phyloP scores from a whole-genome alignment of 2,329 filamentous ascomycete genomes.

The Helotiales sp. region DNA sequence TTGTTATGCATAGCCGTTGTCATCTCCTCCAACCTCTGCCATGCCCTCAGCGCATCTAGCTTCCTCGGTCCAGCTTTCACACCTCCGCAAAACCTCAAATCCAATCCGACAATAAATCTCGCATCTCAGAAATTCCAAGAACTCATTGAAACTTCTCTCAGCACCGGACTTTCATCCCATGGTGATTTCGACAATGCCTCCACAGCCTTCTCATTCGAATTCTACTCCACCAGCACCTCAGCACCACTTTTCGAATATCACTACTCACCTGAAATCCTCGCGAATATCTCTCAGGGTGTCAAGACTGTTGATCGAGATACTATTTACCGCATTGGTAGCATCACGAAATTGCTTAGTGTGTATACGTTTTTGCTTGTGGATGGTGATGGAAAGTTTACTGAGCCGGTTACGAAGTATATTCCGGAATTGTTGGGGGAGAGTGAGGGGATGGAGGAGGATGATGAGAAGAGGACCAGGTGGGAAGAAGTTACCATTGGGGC shows the following conservation, averaged over 20 bases:
- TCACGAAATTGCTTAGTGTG: conserved; percentile 53
- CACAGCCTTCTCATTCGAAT: conserved; percentile 10
- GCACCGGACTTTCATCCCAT: background rate
- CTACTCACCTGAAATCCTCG: conserved; percentile 1
- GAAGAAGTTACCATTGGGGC: conserved; percentile 27
- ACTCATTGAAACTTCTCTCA: background rate
- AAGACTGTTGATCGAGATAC: conserved; percentile 36
- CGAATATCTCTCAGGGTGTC: conserved; percentile 6
- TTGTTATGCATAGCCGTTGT: background rate
- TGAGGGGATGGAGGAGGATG: background rate
- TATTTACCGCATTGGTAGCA: conserved; percentile 49
- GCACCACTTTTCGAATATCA: conserved; percentile 12
- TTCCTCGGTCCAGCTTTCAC: conserved; percentile 13
- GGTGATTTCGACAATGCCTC: background rate
- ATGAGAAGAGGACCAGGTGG: conserved; percentile 19
- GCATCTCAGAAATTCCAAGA: background rate
- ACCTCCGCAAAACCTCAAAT: conserved; percentile 4
- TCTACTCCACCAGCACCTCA: background rate
- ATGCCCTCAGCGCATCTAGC: background rate
- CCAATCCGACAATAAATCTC: background rate
- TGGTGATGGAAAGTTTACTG: conserved; percentile 46
- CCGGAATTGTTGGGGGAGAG: conserved; percentile 43
- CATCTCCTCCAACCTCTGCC: background rate
- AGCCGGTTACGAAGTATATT: conserved; percentile 48
- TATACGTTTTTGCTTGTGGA: conserved; percentile 47